phyloP scores from a whole-genome alignment of 2,329 filamentous ascomycete species.

The Aspergillus awamori region DNA sequence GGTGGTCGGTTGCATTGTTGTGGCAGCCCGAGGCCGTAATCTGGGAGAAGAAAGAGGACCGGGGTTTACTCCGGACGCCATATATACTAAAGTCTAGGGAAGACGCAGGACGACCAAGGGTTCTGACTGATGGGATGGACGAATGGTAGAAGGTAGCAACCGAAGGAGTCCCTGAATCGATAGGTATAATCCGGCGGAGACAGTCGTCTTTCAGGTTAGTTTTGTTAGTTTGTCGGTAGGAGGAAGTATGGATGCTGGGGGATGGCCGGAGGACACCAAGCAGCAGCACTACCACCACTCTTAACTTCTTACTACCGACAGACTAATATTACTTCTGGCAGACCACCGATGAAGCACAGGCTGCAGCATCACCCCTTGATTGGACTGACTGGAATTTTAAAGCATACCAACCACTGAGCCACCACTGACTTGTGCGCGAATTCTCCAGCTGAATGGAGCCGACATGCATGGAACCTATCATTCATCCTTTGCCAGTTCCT shows the following conservation, averaged over 20 bases:
- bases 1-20: constrained; percentile 30
- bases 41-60: constrained; percentile 40
- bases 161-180: neutral
- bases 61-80: constrained; percentile 55
- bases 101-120: neutral
- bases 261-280: neutral
- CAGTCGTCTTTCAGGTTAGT: neutral
- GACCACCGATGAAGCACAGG: neutral
- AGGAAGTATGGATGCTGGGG: neutral
- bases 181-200: constrained; percentile 1
- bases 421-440: neutral
- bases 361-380: neutral
- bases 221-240: neutral
- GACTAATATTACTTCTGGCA: too few species aligned
- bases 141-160: constrained; percentile 11
- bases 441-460: constrained; percentile 3
- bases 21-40: constrained; percentile 35
- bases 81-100: constrained; percentile 24
- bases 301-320: too few species aligned
- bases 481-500: neutral
- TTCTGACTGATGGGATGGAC: neutral
- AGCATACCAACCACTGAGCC: constrained; percentile 5
- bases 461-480: constrained; percentile 3
- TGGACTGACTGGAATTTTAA: constrained; percentile 4
- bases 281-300: neutral